These are phyloP conservation scores for Vigna reflexopilosa DNA, from an alignment of 306 rosid genomes.

Conservation along the genomic window DNA sequence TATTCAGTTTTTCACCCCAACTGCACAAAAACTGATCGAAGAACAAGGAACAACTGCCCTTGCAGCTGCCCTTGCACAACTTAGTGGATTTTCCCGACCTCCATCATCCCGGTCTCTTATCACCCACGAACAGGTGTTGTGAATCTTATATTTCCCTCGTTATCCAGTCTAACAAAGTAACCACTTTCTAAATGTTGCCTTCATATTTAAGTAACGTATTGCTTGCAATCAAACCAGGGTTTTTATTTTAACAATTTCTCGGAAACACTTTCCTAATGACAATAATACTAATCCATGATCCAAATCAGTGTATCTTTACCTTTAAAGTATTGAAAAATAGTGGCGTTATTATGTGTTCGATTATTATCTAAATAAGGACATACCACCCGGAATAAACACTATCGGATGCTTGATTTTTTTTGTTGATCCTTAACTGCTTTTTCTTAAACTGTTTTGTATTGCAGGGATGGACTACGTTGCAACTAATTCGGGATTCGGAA, in stretches of 20 bases:
- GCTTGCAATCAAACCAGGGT: not conserved
- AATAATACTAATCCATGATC: slow-evolving; percentile 7
- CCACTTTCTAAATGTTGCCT: slow-evolving; percentile 6
- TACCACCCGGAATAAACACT: not conserved
- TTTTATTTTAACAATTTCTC: slow-evolving; percentile 13
- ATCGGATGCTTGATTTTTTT: slow-evolving; percentile 22
- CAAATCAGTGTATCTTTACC: slow-evolving; percentile 15
- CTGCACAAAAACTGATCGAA: slow-evolving; percentile 82
- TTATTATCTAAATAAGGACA: not conserved
- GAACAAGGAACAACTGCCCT: slow-evolving; percentile 88
- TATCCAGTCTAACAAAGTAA: slow-evolving; percentile 10
- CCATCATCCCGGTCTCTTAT: slow-evolving; percentile 92
- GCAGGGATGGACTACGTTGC: slow-evolving; percentile 96
- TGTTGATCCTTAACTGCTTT: not conserved
- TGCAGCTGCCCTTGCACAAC: slow-evolving; percentile 96
- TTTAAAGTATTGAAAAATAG: slow-evolving; percentile 24
- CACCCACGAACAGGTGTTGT: slow-evolving; percentile 84
- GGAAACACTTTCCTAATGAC: not conserved
- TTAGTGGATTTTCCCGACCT: slow-evolving; percentile 93
- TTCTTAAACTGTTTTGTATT: slow-evolving; percentile 42
- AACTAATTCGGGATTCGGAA: slow-evolving; percentile 74
- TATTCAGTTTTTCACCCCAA: slow-evolving; percentile 77
- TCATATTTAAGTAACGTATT: slow-evolving; percentile 15
- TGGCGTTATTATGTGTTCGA: not conserved
- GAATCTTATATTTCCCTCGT: slow-evolving; percentile 24